These are phyloP conservation scores for Peziza echinospora DNA, from an alignment of 495 filamentous ascomycete genomes.

Conservation along the genomic window DNA sequence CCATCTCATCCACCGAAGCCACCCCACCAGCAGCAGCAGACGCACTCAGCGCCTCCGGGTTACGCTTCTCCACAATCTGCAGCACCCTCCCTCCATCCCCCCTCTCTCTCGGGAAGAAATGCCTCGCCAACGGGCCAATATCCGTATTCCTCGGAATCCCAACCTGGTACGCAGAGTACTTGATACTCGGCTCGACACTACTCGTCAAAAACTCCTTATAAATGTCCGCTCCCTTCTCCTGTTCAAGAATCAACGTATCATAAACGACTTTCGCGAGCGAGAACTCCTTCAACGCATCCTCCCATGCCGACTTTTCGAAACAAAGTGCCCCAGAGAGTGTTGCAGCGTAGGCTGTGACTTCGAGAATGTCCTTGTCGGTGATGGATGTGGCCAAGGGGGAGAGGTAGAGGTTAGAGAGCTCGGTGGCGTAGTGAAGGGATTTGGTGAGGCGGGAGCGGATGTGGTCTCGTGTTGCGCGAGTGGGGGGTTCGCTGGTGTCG, in stretches of 20 bases:
- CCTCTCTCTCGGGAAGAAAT: slow-evolving; percentile 44
- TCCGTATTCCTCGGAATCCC: slow-evolving; percentile 66
- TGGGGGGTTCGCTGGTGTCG: slow-evolving; percentile 53
- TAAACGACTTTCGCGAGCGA: slow-evolving; percentile 67
- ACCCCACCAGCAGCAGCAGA: slow-evolving; percentile 44
- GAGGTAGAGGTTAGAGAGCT: slow-evolving; percentile 43
- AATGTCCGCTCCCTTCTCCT: slow-evolving; percentile 40
- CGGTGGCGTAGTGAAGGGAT: slow-evolving; percentile 43
- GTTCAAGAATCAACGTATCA: slow-evolving; percentile 31
- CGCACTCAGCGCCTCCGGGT: slow-evolving; percentile 45
- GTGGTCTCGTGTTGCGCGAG: slow-evolving; percentile 60
- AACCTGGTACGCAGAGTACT: slow-evolving; percentile 81
- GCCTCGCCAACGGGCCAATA: slow-evolving; percentile 51
- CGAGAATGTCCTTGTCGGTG: slow-evolving; percentile 51
- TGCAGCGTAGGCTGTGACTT: slow-evolving; percentile 66
- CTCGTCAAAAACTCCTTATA: slow-evolving; percentile 67
- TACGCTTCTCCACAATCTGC: slow-evolving; percentile 29
- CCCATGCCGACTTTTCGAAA: slow-evolving; percentile 78
- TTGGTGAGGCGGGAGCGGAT: slow-evolving; percentile 74
- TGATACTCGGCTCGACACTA: slow-evolving; percentile 79
- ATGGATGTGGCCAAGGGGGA: slow-evolving; percentile 35
- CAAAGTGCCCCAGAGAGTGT: slow-evolving; percentile 49
- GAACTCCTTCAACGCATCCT: slow-evolving; percentile 50
- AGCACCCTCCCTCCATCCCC: no score
- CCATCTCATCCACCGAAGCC: slow-evolving; percentile 34